A percentile compares a stretch with the other conserved stretches of the same genome.
phyloP scores from a whole-genome alignment of 345 rosid genomes.

The Atalantia buxifolia region DNA sequence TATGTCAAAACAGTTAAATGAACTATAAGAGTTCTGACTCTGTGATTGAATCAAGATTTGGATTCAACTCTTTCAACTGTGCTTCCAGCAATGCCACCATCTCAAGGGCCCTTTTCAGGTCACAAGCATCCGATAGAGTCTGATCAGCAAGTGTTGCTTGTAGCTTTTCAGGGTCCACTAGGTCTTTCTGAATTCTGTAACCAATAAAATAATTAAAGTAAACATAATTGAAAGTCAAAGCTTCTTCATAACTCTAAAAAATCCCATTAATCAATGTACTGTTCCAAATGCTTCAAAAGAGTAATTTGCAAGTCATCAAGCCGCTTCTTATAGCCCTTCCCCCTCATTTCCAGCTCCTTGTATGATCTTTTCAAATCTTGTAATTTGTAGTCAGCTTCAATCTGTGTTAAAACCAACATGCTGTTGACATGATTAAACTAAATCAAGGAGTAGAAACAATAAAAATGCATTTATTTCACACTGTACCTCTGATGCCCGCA shows the following conservation, averaged over 20 bases:
- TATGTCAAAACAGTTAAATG: neutral
- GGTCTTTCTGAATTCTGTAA: conserved; percentile 87
- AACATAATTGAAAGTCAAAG: conserved; percentile 15
- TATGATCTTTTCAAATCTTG: conserved; percentile 74
- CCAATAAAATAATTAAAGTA: conserved; percentile 19
- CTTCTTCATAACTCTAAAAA: conserved; percentile 4
- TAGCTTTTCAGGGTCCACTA: conserved; percentile 86
- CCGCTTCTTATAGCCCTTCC: conserved; percentile 73
- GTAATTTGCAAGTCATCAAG: conserved; percentile 74
- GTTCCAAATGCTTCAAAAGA: conserved; percentile 73
- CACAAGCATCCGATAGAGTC: conserved; percentile 53
- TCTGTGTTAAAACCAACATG: conserved; percentile 41
- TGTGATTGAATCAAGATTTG: conserved; percentile 93
- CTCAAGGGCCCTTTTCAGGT: conserved; percentile 73
- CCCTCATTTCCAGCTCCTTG: conserved; percentile 79
- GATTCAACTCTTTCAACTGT: conserved; percentile 89
- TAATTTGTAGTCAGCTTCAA: conserved; percentile 72
- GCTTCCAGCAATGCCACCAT: conserved; percentile 76
- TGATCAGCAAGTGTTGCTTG: conserved; percentile 65
- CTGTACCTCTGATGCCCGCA: conserved; percentile 81
- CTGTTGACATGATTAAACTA: conserved; percentile 7
- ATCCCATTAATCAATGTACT: conserved; percentile 46
- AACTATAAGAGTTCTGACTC: conserved; percentile 49
- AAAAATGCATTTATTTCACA: conserved; percentile 8
- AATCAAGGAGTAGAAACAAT: conserved; percentile 14